These are phyloP conservation scores for Xylaria curta DNA, from an alignment of 495 filamentous ascomycete species.

Conservation along the genomic window DNA sequence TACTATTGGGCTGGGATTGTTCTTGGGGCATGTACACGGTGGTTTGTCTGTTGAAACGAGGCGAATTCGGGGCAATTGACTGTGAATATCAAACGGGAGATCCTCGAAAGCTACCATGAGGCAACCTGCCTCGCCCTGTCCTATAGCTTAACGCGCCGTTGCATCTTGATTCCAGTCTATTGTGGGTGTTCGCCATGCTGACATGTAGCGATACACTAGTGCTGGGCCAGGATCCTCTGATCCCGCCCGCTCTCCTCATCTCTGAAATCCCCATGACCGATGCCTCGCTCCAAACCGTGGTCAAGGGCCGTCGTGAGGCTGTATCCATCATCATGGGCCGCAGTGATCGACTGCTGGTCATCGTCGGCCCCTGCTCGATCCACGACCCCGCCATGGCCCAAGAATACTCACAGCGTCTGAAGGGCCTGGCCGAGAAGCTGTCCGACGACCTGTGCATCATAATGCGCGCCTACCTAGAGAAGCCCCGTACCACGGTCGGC, in stretches of 20 bases:
- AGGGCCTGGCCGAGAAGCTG: conserved; percentile 74
- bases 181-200: conserved; percentile 27
- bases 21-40: conserved; percentile 10
- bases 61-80: background rate
- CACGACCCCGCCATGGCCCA: conserved; percentile 89
- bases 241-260: conserved; percentile 86
- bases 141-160: background rate
- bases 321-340: conserved; percentile 78
- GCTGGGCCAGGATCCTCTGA: conserved; percentile 92
- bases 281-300: conserved; percentile 69
- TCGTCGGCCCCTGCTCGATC: conserved; percentile 95
- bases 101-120: background rate
- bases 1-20: background rate
- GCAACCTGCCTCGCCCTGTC: background rate
- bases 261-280: conserved; percentile 83
- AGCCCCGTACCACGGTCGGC: conserved; percentile 97
- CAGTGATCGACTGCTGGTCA: conserved; percentile 88
- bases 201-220: conserved; percentile 62
- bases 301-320: conserved; percentile 82
- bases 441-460: conserved; percentile 85
- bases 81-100: background rate
- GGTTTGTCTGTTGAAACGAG: background rate
- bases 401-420: conserved; percentile 83
- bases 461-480: conserved; percentile 99
- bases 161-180: background rate